phyloP scores from a whole-genome alignment of 805 yeast genomes.

The Wickerhamiella australiensis region DNA sequence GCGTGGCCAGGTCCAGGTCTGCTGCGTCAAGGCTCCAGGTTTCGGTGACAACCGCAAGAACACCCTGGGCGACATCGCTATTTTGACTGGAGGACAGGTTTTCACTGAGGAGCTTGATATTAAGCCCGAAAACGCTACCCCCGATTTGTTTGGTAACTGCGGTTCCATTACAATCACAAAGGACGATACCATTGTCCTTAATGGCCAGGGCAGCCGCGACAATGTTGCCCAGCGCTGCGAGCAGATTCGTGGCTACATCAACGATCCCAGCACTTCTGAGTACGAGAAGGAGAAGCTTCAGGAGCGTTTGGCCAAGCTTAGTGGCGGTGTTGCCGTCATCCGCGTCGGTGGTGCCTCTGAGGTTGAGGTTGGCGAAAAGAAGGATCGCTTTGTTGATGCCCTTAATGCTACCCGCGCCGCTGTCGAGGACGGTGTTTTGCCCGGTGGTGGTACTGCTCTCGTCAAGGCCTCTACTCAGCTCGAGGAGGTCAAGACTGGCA shows the following conservation, averaged over 20 bases:
- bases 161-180: constrained; percentile 87
- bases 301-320: constrained; percentile 91
- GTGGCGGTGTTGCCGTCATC: constrained; percentile 97
- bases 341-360: constrained; percentile 96
- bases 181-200: constrained; percentile 87
- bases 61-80: constrained; percentile 89
- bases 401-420: constrained; percentile 98
- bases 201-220: constrained; percentile 83
- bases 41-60: constrained; percentile 98
- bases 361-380: constrained; percentile 98
- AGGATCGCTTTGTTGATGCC: constrained; percentile 97
- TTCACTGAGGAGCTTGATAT: constrained; percentile 85
- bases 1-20: constrained; percentile 96
- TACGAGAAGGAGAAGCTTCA: constrained; percentile 95
- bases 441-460: constrained; percentile 99
- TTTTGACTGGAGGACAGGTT: constrained; percentile 82
- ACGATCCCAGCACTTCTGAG: constrained; percentile 58
- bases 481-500: constrained; percentile 57
- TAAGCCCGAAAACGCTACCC: constrained; percentile 88
- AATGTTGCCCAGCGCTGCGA: constrained; percentile 76
- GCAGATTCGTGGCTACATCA: constrained; percentile 75
- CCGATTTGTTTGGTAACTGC: constrained; percentile 80
- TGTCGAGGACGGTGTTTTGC: constrained; percentile 94
- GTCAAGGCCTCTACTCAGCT: constrained; percentile 77
- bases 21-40: constrained; percentile 97